Conservation (phyloP, 2,329 filamentous ascomycete genomes). For the Lecanicillium sp. region DNA sequence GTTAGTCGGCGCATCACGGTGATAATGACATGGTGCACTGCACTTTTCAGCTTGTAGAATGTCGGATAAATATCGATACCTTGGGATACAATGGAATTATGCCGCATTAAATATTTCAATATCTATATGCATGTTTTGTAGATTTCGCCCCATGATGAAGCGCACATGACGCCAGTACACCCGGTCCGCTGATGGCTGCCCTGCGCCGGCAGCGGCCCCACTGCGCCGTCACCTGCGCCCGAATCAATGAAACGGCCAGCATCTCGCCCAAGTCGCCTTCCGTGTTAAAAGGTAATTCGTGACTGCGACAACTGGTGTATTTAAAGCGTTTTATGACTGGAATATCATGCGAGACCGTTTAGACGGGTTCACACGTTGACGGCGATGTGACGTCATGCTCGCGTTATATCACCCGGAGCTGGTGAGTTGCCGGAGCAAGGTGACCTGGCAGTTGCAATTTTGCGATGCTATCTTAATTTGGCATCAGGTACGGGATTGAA, state of each 20-base stretch:
- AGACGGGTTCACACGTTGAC: not conserved
- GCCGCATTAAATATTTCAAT: not conserved
- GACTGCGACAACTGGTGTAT: not conserved
- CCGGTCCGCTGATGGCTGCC: slow-evolving; percentile 2
- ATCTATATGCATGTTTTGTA: not conserved
- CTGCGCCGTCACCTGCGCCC: slow-evolving; percentile 10
- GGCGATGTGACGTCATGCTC: slow-evolving; percentile 6
- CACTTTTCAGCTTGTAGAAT: not conserved
- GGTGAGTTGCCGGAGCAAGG: not conserved
- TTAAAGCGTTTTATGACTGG: not conserved
- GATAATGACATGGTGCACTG: not conserved
- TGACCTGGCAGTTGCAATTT: not conserved
- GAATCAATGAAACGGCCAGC: not conserved
- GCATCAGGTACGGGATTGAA: not conserved
- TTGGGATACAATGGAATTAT: not conserved
- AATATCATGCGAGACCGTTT: not conserved
- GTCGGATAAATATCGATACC: not conserved
- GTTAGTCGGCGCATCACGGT: not conserved
- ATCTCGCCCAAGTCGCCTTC: not conserved
- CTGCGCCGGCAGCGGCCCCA: not conserved
- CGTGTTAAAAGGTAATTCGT: not conserved
- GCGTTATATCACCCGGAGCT: slow-evolving; percentile 1
- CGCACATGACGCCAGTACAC: no score
- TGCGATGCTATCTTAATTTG: not conserved
- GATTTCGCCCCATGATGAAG: slow-evolving; percentile 3